Evolutionary conservation across 2,329 filamentous ascomycete genomes (phyloP), one percentile per base, ranked within the genome.

Genomic region (Rutstroemia sp.): DNA sequence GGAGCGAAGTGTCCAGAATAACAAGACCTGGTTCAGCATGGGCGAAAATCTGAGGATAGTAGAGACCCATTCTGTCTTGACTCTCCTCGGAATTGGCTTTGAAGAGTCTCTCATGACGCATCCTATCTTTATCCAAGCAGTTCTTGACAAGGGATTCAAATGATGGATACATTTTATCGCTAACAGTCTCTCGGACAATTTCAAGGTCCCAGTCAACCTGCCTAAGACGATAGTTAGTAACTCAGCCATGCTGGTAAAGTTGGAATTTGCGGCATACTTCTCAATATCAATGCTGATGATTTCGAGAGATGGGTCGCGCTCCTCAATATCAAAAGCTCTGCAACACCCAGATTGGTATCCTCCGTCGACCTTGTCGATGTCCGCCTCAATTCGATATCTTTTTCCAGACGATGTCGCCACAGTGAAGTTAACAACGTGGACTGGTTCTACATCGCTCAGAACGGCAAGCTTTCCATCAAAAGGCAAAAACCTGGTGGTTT

Each of bases 171-270:
- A 63, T 44, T 6, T 60, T 53, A 18, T 58, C 48, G 21, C 67
- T 58, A 5, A 57, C 57, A 30, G 63, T 62, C 39, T 70, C 67
- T 2, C 65, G 63, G 25, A 67, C 63, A 10, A 70, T 61, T 25
- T 69, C 66, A 9, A 69, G 23, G n/a, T 57, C 58, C 64, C 67
- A 69, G 52, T 69, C 64, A 38, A 68, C 39, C 38, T 62, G 47
- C 42, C 68, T 69, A 53, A 25, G 3, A 39, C 9, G 23, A 21
- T 23, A 45, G 46, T 50, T 27, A 55, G 49, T 34, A 21, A 10
- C 8, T 25, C 4, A 53, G 27, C 47, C 21, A 27, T 18, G 16
- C 19, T 57, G 16, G 23, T 47, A 30, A 47, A 27, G 19, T 52
- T 25, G 38, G n/a, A n/a, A 14, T 3, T 8, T 30, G 19, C 12